Evolutionary conservation across 768 basidiomycete species (phyloP).

Genomic region (Hygrophoropsis aurantiaca): DNA sequence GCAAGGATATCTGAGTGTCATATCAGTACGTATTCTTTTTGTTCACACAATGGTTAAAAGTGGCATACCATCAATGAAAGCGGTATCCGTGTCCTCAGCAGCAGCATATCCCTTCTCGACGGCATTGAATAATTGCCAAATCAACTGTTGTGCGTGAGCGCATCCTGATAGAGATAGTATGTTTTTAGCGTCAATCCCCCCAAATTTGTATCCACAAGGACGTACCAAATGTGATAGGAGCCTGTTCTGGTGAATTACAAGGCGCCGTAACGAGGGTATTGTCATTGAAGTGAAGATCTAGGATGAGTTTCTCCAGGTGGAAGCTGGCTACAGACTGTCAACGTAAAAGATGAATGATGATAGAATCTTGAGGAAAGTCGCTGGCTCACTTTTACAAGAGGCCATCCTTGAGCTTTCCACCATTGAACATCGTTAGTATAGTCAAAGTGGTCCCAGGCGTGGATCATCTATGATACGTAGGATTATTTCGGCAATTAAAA

Average conservation of each 20-base stretch:
- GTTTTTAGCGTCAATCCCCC: too few species aligned
- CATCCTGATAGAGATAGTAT: conserved; percentile 49
- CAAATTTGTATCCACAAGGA: too few species aligned
- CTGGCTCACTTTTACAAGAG: conserved; percentile 64
- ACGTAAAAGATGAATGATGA: too few species aligned
- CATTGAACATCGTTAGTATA: conserved; percentile 65
- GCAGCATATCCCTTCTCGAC: conserved; percentile 67
- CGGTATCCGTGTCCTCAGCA: conserved; percentile 62
- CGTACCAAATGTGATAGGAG: conserved; percentile 73
- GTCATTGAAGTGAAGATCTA: conserved; percentile 66
- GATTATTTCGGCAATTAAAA: too few species aligned
- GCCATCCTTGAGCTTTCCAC: conserved; percentile 75
- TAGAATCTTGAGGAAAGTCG: too few species aligned
- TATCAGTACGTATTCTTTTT: conserved; percentile 4
- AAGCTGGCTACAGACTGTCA: conserved; percentile 63
- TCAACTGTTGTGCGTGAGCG: conserved; percentile 72
- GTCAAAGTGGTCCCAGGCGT: conserved; percentile 82
- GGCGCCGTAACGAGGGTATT: conserved; percentile 67
- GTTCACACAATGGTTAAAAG: neutral
- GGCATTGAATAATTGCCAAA: conserved; percentile 77
- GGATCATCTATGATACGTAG: conserved; percentile 56
- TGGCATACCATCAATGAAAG: conserved; percentile 57
- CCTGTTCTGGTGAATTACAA: conserved; percentile 78
- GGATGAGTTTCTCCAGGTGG: conserved; percentile 69
- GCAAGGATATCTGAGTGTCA: conserved; percentile 30